Base-by-base conservation (phyloP, 495 filamentous ascomycete genomes). In the Neurospora sp. region DNA sequence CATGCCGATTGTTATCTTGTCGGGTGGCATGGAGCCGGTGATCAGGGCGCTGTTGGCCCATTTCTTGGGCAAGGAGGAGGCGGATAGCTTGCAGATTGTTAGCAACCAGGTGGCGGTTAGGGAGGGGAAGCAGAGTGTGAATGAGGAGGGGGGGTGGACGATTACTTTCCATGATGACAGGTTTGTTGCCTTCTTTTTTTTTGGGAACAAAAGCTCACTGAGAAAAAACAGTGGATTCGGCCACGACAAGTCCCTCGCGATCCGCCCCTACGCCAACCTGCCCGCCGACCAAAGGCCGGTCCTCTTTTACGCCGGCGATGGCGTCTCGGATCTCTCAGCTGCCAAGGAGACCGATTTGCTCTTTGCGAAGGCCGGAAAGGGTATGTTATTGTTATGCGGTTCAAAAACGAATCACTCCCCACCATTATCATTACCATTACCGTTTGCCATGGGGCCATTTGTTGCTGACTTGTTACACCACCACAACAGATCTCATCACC, bases 241-340 rank as follows among this genome's bases (percentile, higher is more conserved):
- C 10, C 95, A 99, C 76, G 95, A 99, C 85, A 98, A 99, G 86
- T 92, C 90, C 39, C 81, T 93, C 42, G 92, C 92, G 74, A 94
- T 99, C 76, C 89, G 92, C 75, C 92, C 91, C 2, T 98, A 97
- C 79, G 88, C 91, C n/a, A 78, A 80, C 61, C 85, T 96, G 12
- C 91, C 93, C 0, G 86, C 87, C 1, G 76, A 70, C 38, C 83
- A 90, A 72, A 85, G 93, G 70, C 94, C 94, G 0, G 87, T 87
- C 10, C 86, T 97, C 79, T 90, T 97, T 74, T 97, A 97, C 75
- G 94, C 94, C 35, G 94, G 94, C 68, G 94, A 97, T 73, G 94
- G 94, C 37, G 92, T 97, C 0, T 95, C 92, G 1, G 94, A 97
- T 78, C 83, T 97, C 59, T 94, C 91, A 40, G 94, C 94, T 10